Evolutionary conservation across 2,329 filamentous ascomycete genomes (phyloP), one percentile per base, ranked within the genome.

Genomic region (Pseudogymnoascus destructans): DNA sequence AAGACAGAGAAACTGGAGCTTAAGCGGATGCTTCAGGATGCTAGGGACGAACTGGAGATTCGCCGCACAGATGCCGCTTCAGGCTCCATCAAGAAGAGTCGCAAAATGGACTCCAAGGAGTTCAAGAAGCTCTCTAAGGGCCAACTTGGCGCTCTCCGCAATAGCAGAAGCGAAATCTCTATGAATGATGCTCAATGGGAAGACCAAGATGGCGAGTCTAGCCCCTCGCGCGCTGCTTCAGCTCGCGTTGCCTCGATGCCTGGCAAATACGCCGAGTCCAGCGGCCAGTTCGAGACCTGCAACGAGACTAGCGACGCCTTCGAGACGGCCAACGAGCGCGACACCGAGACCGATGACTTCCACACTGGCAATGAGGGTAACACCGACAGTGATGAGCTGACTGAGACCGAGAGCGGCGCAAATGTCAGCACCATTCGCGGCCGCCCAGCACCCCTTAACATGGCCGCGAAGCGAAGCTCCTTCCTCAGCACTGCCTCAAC

Each of bases 1-100:
- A 98, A 97, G 82, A 96, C 92, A 0, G 93, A 98, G 72, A 98
- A 96, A 76, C 81, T 97, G 25, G 93, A 98, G 72, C 80, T 97
- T 58, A 91, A 89, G 73, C 87, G 92, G 60, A 89, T 98, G 80
- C 81, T 97, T 27, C 92, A 97, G 73, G 93, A 98, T 67, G 86
- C 92, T 21, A 84, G 91, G 33, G 93, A 98, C 69, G 93, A 98
- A 67, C 74, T 98, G 25, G 93, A 87, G 67, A 78, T 81, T 52
- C 80, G 84, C 60, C 77, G 80, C 54, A 76, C 73, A 57, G 81
- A 75, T 59, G 79, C 81, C 30, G 73, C 72, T 52, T 69, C 62
- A 19, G 70, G 71, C 55, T 70, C 72, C 19, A 59, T 70, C 36
- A 86, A 78, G 70, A 81, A 73, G 77, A 85, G 70, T 70, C 81